Percentiles rank a stretch among this genome's conserved stretches.
Evolutionary conservation across 495 filamentous ascomycete species (phyloP).

Genomic region (Penicillium malachiteum): DNA sequence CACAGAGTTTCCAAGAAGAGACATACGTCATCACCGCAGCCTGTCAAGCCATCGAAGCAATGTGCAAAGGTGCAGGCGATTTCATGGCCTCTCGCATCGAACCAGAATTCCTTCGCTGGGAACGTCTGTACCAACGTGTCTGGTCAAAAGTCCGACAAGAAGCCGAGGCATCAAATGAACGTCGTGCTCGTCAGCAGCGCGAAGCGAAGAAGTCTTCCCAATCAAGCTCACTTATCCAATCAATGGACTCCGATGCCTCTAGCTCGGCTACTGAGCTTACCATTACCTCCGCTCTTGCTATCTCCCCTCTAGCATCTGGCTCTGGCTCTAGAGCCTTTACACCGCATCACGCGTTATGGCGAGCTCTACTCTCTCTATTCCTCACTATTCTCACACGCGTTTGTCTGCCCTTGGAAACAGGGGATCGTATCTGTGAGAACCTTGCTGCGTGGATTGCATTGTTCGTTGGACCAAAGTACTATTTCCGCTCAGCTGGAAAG

Average conservation of each 20-base stretch:
- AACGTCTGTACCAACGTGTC: slow-evolving; percentile 40
- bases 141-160: slow-evolving; percentile 42
- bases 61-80: slow-evolving; percentile 66
- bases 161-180: slow-evolving; percentile 32
- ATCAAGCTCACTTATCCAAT: neutral
- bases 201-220: neutral
- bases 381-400: slow-evolving; percentile 40
- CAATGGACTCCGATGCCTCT: neutral
- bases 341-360: slow-evolving; percentile 38
- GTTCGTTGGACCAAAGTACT: slow-evolving; percentile 38
- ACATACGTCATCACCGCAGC: slow-evolving; percentile 70
- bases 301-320: slow-evolving; percentile 18
- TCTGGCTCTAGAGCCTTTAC: slow-evolving; percentile 33
- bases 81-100: slow-evolving; percentile 74
- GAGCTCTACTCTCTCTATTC: slow-evolving; percentile 39
- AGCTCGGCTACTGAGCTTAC: neutral
- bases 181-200: slow-evolving; percentile 25
- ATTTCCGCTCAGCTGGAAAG: slow-evolving; percentile 20
- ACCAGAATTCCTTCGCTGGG: slow-evolving; percentile 62
- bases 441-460: slow-evolving; percentile 39
- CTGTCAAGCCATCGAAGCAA: slow-evolving; percentile 58
- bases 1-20: slow-evolving; percentile 59
- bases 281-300: slow-evolving; percentile 21
- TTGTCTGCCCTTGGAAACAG: slow-evolving; percentile 34
- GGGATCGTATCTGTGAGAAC: slow-evolving; percentile 41